These are phyloP conservation scores for Scleroderma citrinum DNA, from an alignment of 768 basidiomycete species.

Conservation along the genomic window DNA sequence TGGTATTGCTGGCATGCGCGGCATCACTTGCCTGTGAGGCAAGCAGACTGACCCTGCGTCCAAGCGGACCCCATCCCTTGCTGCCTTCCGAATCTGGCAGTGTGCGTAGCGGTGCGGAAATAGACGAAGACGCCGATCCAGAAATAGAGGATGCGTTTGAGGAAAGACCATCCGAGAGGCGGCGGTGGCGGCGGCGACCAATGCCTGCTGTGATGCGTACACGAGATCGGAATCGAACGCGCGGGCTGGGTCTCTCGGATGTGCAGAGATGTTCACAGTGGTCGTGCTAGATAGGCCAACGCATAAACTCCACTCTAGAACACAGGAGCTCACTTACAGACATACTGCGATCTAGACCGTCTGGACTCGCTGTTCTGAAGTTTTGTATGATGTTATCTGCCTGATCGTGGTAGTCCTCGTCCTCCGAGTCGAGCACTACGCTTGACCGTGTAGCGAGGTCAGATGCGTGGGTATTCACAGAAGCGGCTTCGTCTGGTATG, in stretches of 20 bases:
- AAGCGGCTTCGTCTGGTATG: not conserved
- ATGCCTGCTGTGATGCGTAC: constrained; percentile 75
- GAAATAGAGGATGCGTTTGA: constrained; percentile 39
- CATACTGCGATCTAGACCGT: not conserved
- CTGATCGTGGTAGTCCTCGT: constrained; percentile 12
- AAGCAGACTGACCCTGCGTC: constrained; percentile 43
- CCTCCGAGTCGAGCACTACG: constrained; percentile 8
- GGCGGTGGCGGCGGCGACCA: constrained; percentile 38
- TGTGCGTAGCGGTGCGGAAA: constrained; percentile 72
- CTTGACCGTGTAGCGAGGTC: not conserved
- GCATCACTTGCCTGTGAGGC: constrained; percentile 9
- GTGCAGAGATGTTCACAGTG: not conserved
- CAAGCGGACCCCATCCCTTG: constrained; percentile 58
- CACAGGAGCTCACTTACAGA: not conserved
- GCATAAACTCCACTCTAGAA: too few species aligned
- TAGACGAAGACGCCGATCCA: constrained; percentile 70
- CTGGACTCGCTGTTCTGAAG: not conserved
- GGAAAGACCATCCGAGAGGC: constrained; percentile 18
- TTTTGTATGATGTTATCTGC: not conserved
- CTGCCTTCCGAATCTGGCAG: constrained; percentile 42
- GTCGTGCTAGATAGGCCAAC: constrained; percentile 12
- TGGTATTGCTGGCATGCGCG: not conserved
- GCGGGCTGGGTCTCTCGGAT: constrained; percentile 14
- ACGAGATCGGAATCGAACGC: constrained; percentile 66
- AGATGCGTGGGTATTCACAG: not conserved